These are phyloP conservation scores for Thielaviopsis ethacetica DNA, from an alignment of 2,329 filamentous ascomycete genomes.

Conservation along the genomic window DNA sequence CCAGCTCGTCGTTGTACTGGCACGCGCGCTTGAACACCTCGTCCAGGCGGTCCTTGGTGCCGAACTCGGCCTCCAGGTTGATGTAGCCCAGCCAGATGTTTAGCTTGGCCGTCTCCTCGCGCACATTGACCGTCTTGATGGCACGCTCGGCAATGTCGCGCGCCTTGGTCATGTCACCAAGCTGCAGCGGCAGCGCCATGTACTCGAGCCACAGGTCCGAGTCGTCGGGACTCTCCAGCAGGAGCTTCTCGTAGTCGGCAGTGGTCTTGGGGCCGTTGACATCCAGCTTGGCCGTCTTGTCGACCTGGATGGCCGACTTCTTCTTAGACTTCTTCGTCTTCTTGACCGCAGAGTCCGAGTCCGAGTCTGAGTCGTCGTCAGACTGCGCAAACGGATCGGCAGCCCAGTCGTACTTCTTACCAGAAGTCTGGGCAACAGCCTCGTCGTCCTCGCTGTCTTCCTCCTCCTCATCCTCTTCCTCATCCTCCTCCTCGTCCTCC, in stretches of 20 bases:
- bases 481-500: conserved; percentile 20
- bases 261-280: conserved; percentile 74
- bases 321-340: conserved; percentile 45
- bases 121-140: conserved; percentile 76
- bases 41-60: conserved; percentile 65
- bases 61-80: conserved; percentile 86
- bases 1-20: conserved; percentile 81
- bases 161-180: conserved; percentile 76
- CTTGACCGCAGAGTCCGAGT: conserved; percentile 40
- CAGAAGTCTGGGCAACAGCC: conserved; percentile 26
- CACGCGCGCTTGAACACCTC: conserved; percentile 83
- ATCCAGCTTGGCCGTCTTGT: conserved; percentile 84
- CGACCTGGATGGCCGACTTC: conserved; percentile 55
- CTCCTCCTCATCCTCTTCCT: conserved; percentile 26
- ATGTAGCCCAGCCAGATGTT: conserved; percentile 92
- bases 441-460: conserved; percentile 22
- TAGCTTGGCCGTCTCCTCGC: conserved; percentile 81
- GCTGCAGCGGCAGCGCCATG: conserved; percentile 95
- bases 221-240: conserved; percentile 86
- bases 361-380: conserved; percentile 30
- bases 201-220: conserved; percentile 89
- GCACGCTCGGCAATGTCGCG: conserved; percentile 82
- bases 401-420: conserved; percentile 81
- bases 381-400: conserved; percentile 50
- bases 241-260: conserved; percentile 82